Base-by-base conservation (phyloP, 2,329 filamentous ascomycete genomes). In the Meredithiella fracta region DNA sequence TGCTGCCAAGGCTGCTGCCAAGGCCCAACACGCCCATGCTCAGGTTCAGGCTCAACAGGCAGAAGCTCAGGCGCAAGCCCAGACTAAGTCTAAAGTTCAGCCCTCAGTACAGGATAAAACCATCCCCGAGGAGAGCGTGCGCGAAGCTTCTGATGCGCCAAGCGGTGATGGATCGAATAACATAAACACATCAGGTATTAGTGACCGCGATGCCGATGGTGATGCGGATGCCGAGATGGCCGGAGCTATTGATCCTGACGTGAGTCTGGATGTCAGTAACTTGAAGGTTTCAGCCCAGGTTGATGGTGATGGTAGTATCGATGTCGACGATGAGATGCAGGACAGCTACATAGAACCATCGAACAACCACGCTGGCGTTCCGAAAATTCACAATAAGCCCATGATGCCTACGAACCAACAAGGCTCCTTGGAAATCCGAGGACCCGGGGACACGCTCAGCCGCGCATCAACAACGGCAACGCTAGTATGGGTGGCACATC, bases 261-360 rank as follows among this genome's bases (percentile, higher is more conserved):
- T 69, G 54, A 57, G 50, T 23, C 22, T 57, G 4, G 44, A 29
- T 23, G 55, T 57, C 15, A 53, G 55, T 23, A 42, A 29, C 1
- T 42, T 57, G 9, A 54, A 47, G 17, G 55, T 57, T 20, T 34
- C 29, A 5, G 11, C 29, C 29, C 29, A 11, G 2, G 51, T 26
- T 23, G 55, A 40, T 14, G 54, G 15, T 17, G 59, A 58, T 11
- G 53, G 29, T 42, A 69, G 71, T 49, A 68, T 68, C 54, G 69
- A 71, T 60, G 69, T 67, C 3, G 69, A 71, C 55, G 68, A 69
- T 7, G 73, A 75, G 57, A 80, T 80, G 77, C 77, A 80, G 49
- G 77, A 80, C 38, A 76, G 77, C 53, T 76, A 78, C 25, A 47
- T 56, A 9, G 53, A 56, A 29, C 22, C 47, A 15, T 47, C 70